Conservation (phyloP, 2,329 filamentous ascomycete genomes). For the Sporothrix globosa region DNA sequence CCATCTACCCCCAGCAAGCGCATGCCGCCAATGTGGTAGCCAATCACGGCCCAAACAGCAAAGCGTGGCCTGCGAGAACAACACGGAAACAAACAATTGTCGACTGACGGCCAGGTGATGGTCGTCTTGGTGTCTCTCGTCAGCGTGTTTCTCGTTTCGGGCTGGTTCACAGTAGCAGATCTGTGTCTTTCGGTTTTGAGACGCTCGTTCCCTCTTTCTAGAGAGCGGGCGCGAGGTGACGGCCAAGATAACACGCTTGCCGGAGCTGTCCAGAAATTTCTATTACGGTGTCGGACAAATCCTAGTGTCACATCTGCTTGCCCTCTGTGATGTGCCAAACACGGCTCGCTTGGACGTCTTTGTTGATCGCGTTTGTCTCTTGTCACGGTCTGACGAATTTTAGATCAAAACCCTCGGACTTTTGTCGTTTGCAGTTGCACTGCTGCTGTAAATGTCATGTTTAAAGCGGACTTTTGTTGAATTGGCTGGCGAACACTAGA, state of each 20-base stretch:
- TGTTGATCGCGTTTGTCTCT: not conserved
- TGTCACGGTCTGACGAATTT: not conserved
- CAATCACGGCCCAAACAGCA: not conserved
- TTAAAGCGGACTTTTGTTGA: not conserved
- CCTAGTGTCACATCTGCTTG: not conserved
- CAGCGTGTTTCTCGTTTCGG: too few relatives aligned
- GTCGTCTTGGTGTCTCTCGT: not conserved
- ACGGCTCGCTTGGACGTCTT: not conserved
- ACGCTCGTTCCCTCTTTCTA: slow-evolving; percentile 15
- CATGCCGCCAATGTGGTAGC: not conserved
- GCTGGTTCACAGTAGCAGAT: too few relatives aligned
- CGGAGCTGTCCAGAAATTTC: not conserved
- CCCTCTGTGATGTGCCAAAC: not conserved
- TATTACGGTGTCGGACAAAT: not conserved
- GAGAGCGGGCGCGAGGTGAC: not conserved
- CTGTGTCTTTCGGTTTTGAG: not conserved
- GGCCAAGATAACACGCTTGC: not conserved
- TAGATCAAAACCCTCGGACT: too few relatives aligned
- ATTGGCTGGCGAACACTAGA: not conserved
- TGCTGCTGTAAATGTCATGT: too few relatives aligned
- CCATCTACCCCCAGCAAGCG: not conserved
- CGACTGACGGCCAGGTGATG: not conserved
- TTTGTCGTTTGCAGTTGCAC: too few relatives aligned
- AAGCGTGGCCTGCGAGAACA: slow-evolving; percentile 7
- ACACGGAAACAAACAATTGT: not conserved